phyloP scores from a whole-genome alignment of 202 grass and related monocot species.

The Schoenoplectus tabernaemontani region DNA sequence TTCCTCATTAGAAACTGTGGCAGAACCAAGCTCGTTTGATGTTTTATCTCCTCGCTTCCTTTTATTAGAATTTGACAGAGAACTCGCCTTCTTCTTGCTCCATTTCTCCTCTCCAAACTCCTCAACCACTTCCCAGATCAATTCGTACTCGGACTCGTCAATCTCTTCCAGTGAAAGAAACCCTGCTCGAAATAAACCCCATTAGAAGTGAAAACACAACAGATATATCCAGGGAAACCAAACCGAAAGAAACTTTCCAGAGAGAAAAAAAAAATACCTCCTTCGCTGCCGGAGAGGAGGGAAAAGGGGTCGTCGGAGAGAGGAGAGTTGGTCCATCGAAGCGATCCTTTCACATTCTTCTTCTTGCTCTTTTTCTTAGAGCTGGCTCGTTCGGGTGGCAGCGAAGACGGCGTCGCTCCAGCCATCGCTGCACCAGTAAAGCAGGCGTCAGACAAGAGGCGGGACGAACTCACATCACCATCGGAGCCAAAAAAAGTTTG shows the following conservation, averaged over 20 bases:
- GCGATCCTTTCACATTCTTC: constrained; percentile 20
- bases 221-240: too few relatives aligned
- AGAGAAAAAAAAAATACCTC: too few relatives aligned
- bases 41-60: constrained; percentile 37
- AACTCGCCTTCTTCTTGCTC: constrained; percentile 33
- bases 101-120: constrained; percentile 18
- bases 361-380: constrained; percentile 22
- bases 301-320: constrained; percentile 47
- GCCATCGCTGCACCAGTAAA: too few relatives aligned
- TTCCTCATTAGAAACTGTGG: not conserved
- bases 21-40: not conserved
- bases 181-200: too few relatives aligned
- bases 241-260: too few relatives aligned
- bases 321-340: constrained; percentile 6
- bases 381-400: too few relatives aligned
- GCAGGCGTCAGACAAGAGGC: too few relatives aligned
- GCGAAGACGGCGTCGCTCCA: too few relatives aligned
- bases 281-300: constrained; percentile 61
- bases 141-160: constrained; percentile 59
- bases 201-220: too few relatives aligned
- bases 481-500: too few relatives aligned
- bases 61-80: constrained; percentile 46
- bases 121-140: constrained; percentile 29
- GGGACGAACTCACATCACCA: too few relatives aligned
- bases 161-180: constrained; percentile 93